Evolutionary conservation across 2,329 filamentous ascomycete species (phyloP).

Genomic region (Sclerotiophoma versabilis): DNA sequence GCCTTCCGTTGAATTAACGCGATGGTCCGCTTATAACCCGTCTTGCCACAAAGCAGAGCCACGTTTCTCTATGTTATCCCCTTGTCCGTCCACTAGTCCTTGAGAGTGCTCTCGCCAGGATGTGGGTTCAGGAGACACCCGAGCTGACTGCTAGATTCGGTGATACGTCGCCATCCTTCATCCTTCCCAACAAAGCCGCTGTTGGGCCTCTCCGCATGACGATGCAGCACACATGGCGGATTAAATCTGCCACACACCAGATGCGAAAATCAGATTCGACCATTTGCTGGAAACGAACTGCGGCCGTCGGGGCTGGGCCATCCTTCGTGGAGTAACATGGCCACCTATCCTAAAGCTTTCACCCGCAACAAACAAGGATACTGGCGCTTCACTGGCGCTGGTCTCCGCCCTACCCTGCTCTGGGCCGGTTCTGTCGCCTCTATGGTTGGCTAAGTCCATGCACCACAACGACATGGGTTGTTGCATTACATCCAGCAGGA

Average conservation of each 20-base stretch:
- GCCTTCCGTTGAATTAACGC: conserved; percentile 2
- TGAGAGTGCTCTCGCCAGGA: background rate
- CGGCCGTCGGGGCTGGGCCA: conserved; percentile 1
- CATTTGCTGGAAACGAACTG: conserved; percentile 6
- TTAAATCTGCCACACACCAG: background rate
- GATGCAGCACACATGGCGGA: background rate
- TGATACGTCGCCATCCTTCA: background rate
- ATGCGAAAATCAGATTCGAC: background rate
- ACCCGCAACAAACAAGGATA: conserved; percentile 1
- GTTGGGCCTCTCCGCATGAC: conserved; percentile 10
- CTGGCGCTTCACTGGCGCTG: conserved; percentile 28
- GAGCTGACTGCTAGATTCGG: conserved; percentile 2
- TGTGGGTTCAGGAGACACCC: background rate
- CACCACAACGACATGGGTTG: conserved; percentile 25
- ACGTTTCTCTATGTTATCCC: conserved; percentile 12
- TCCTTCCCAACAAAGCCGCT: conserved; percentile 3
- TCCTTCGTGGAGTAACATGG: conserved; percentile 7
- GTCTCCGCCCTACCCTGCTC: conserved; percentile 23
- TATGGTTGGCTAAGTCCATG: conserved; percentile 31
- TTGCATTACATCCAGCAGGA: conserved; percentile 24
- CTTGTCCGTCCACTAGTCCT: background rate
- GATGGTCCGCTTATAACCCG: conserved; percentile 27
- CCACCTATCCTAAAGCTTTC: conserved; percentile 3
- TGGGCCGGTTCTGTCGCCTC: conserved; percentile 26
- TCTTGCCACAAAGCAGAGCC: conserved; percentile 28